phyloP scores from a whole-genome alignment of 2,329 filamentous ascomycete species.

The Periconia macrospinosa region DNA sequence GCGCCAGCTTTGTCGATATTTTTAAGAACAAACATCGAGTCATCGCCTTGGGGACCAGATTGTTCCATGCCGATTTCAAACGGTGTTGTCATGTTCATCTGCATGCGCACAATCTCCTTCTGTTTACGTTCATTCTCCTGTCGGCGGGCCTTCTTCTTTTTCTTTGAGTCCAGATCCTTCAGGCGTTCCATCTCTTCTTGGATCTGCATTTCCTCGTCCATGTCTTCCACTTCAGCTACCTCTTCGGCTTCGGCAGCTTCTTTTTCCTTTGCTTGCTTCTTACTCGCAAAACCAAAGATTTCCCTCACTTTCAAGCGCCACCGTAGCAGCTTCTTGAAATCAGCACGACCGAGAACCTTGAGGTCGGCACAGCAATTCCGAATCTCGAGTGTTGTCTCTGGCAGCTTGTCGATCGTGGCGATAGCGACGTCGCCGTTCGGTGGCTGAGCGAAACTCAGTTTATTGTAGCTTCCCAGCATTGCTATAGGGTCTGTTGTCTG shows the following conservation, averaged over 20 bases:
- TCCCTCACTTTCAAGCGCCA: constrained; percentile 91
- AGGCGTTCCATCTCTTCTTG: constrained; percentile 84
- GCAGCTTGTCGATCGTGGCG: constrained; percentile 80
- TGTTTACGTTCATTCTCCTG: constrained; percentile 93
- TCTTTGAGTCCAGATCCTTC: constrained; percentile 74
- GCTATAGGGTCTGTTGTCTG: constrained; percentile 91
- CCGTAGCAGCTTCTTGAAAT: constrained; percentile 85
- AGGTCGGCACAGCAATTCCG: constrained; percentile 66
- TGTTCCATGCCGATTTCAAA: constrained; percentile 96
- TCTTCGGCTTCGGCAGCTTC: constrained; percentile 57
- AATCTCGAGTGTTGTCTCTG: constrained; percentile 65
- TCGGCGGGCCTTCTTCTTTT: constrained; percentile 80
- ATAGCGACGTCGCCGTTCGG: constrained; percentile 78
- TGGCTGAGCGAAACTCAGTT: constrained; percentile 79
- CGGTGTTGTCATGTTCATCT: constrained; percentile 94
- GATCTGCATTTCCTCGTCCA: constrained; percentile 93
- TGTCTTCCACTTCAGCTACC: constrained; percentile 78
- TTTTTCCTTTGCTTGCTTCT: constrained; percentile 61
- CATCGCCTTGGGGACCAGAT: constrained; percentile 73
- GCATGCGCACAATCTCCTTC: constrained; percentile 92
- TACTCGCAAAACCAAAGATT: constrained; percentile 82
- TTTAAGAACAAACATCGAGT: constrained; percentile 85
- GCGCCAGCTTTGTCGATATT: constrained; percentile 75
- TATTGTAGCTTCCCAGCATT: constrained; percentile 84
- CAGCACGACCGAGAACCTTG: constrained; percentile 88